phyloP scores from a whole-genome alignment of 2,329 filamentous ascomycete genomes.

The Aspergillus quadrilineatus region DNA sequence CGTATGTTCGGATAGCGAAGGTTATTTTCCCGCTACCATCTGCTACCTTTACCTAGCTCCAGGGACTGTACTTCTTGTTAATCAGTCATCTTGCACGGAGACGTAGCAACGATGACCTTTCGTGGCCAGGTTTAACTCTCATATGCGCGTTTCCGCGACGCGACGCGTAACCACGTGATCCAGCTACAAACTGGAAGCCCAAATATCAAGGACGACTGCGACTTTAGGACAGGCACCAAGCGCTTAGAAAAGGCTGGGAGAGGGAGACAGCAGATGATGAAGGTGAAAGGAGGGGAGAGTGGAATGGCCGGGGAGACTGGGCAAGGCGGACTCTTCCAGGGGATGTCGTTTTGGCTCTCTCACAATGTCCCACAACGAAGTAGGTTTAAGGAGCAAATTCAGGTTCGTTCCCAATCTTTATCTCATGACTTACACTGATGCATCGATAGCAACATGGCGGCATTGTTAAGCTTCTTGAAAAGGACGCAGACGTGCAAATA shows the following conservation, averaged over 20 bases:
- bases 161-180: constrained; percentile 4
- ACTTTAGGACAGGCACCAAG: background rate
- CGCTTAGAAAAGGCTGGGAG: background rate
- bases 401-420: constrained; percentile 25
- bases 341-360: constrained; percentile 59
- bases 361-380: constrained; percentile 53
- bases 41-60: background rate
- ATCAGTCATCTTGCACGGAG: background rate
- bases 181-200: background rate
- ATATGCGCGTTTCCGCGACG: background rate
- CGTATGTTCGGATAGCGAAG: background rate
- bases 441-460: constrained; percentile 54
- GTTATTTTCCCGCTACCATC: background rate
- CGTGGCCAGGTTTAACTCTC: background rate
- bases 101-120: background rate
- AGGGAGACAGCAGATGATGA: background rate
- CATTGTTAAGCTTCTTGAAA: constrained; percentile 52
- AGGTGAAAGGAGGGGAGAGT: background rate
- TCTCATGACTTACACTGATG: constrained; percentile 2
- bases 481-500: constrained; percentile 57
- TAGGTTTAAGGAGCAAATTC: constrained; percentile 50
- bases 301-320: background rate
- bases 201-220: background rate
- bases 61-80: background rate
- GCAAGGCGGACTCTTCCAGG: constrained; percentile 50